phyloP scores from a whole-genome alignment of 2,329 filamentous ascomycete species.

The Dothistroma septosporum region DNA sequence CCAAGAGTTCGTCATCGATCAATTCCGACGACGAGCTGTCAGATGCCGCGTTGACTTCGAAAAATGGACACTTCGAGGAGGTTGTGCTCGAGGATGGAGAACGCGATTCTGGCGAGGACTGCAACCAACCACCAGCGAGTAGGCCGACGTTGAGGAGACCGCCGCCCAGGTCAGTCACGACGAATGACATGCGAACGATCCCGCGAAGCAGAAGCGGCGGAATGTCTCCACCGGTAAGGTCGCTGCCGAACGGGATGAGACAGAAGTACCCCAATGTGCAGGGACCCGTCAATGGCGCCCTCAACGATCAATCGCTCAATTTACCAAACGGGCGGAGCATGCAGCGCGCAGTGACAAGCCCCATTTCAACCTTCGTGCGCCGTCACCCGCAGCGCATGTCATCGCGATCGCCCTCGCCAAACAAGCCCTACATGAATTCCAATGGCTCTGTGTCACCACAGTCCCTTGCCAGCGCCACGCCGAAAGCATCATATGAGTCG shows the following conservation, averaged over 20 bases:
- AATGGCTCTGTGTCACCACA: constrained; percentile 17
- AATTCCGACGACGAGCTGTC: constrained; percentile 60
- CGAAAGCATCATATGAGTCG: constrained; percentile 24
- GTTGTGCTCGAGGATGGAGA: constrained; percentile 70
- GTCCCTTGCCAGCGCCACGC: constrained; percentile 19
- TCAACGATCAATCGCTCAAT: constrained; percentile 36
- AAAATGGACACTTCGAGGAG: constrained; percentile 85
- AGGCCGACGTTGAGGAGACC: constrained; percentile 29
- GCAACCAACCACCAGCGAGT: constrained; percentile 36
- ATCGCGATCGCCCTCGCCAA: constrained; percentile 35
- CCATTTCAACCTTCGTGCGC: constrained; percentile 29
- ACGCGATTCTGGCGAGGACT: constrained; percentile 46
- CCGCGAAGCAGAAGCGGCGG: constrained; percentile 14
- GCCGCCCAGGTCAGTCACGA: constrained; percentile 17
- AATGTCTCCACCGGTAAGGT: constrained; percentile 15
- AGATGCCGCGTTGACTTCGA: constrained; percentile 46
- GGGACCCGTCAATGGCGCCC: constrained; percentile 36
- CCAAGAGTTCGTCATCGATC: constrained; percentile 70
- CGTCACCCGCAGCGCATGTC: constrained; percentile 13
- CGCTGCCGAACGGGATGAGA: constrained; percentile 18
- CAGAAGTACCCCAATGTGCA: constrained; percentile 39
- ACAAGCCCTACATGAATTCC: constrained; percentile 24
- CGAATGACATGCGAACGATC: constrained; percentile 5
- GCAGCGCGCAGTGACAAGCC: constrained; percentile 41
- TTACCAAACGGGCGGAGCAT: constrained; percentile 37